These are phyloP conservation scores for Dactylellina leptospora DNA, from an alignment of 2,329 filamentous ascomycete species.

Conservation along the genomic window DNA sequence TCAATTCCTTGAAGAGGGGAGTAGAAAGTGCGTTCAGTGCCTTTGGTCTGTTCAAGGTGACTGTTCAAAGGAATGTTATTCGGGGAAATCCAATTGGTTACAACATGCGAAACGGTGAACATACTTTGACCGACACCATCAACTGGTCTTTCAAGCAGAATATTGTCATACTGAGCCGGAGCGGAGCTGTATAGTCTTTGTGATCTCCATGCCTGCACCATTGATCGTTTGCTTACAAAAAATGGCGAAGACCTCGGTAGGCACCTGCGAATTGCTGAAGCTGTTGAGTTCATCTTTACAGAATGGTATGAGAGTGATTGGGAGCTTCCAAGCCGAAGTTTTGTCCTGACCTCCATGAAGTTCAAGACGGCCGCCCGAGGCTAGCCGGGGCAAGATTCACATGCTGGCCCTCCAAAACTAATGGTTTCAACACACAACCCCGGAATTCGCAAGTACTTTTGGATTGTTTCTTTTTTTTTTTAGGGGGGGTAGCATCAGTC, in stretches of 20 bases:
- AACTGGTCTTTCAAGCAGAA: slow-evolving; percentile 81
- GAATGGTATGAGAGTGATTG: not conserved
- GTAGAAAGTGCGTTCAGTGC: slow-evolving; percentile 93
- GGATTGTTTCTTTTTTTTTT: too few species aligned
- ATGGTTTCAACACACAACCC: not conserved
- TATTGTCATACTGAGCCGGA: slow-evolving; percentile 73
- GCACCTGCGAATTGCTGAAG: slow-evolving; percentile 18
- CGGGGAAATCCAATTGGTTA: not conserved
- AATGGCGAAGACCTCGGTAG: not conserved
- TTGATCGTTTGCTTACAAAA: not conserved
- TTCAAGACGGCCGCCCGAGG: not conserved
- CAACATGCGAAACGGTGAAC: slow-evolving; percentile 1
- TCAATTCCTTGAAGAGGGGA: slow-evolving; percentile 88
- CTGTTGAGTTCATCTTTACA: slow-evolving; percentile 22
- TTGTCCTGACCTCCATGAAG: not conserved
- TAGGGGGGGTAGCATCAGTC: not conserved
- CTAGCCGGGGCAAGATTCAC: not conserved
- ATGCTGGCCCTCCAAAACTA: not conserved
- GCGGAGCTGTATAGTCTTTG: slow-evolving; percentile 56
- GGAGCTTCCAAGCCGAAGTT: not conserved
- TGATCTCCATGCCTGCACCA: not conserved
- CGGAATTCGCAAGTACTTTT: not conserved
- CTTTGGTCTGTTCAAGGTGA: slow-evolving; percentile 92
- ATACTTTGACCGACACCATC: slow-evolving; percentile 90
- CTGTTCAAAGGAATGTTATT: slow-evolving; percentile 62